phyloP scores from a whole-genome alignment of 768 basidiomycete species.

The Nidula microcarpa region DNA sequence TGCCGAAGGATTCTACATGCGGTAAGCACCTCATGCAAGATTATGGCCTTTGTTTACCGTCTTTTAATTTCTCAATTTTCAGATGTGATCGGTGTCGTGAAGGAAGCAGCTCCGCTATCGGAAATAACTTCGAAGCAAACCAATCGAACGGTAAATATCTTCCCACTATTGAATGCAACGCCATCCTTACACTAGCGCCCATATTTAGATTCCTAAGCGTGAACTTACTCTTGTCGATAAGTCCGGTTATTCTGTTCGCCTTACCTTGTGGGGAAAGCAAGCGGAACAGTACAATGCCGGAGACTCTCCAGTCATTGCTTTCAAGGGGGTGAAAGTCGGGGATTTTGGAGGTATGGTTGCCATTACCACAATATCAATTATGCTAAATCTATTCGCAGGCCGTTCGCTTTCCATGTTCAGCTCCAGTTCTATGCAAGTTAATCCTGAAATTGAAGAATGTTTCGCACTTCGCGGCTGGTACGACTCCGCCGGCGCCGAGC shows the following conservation, averaged over 20 bases:
- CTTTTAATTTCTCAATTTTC: neutral
- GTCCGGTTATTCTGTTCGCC: conserved; percentile 69
- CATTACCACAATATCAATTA: conserved; percentile 4
- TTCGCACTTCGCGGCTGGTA: conserved; percentile 91
- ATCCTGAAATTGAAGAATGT: conserved; percentile 91
- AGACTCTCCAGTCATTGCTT: conserved; percentile 75
- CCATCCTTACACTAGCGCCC: neutral
- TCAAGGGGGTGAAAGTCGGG: conserved; percentile 91
- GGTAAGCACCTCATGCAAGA: conserved; percentile 45
- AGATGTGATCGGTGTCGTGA: conserved; percentile 90
- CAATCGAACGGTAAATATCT: conserved; percentile 52
- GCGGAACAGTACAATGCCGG: conserved; percentile 74
- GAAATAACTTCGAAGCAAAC: conserved; percentile 77
- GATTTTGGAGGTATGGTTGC: conserved; percentile 71
- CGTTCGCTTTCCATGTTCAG: conserved; percentile 83
- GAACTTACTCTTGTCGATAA: conserved; percentile 88
- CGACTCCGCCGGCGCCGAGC: conserved; percentile 60
- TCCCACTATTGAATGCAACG: too few relatives aligned
- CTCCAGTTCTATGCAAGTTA: conserved; percentile 75
- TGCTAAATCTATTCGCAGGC: conserved; percentile 36
- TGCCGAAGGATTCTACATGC: conserved; percentile 78
- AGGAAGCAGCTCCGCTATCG: conserved; percentile 64
- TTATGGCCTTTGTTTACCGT: conserved; percentile 6
- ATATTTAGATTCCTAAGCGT: conserved; percentile 73
- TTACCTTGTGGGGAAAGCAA: conserved; percentile 96